Conservation (phyloP, 108 stramenopile genomes). For the Pinguiococcus pyrenoidosus region DNA sequence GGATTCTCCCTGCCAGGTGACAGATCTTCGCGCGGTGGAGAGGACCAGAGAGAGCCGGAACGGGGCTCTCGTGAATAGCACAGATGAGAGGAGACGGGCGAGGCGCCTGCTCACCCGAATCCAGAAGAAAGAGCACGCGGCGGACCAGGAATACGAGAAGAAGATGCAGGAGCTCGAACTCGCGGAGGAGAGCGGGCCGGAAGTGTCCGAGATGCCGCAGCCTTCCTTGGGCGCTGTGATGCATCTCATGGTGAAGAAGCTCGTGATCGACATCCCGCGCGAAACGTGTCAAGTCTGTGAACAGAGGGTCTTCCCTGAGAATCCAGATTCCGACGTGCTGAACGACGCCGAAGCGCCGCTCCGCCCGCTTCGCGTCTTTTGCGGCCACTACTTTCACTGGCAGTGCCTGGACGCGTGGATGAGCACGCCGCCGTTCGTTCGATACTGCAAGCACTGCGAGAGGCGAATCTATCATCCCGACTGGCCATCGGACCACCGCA, state of each 20-base stretch:
- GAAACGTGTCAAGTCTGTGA: conserved; percentile 27
- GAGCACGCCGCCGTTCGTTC: conserved; percentile 31
- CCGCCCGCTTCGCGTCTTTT: conserved; percentile 17
- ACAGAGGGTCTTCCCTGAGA: conserved; percentile 13
- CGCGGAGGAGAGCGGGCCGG: conserved; percentile 17
- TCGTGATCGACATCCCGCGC: conserved; percentile 11
- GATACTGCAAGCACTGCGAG: conserved; percentile 20
- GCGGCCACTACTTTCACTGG: conserved; percentile 35
- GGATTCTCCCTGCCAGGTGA: too few species aligned
- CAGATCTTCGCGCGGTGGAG: too few species aligned
- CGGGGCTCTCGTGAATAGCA: too few species aligned
- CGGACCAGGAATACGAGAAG: conserved; percentile 26
- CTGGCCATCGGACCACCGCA: conserved; percentile 26
- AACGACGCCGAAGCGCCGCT: neutral
- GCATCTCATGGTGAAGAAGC: conserved; percentile 26
- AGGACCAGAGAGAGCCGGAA: too few species aligned
- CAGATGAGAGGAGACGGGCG: conserved; percentile 17
- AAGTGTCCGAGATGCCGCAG: conserved; percentile 22
- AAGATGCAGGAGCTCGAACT: conserved; percentile 19
- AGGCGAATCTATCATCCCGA: conserved; percentile 33
- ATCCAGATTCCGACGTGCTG: conserved; percentile 8
- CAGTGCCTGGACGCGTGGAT: conserved; percentile 27
- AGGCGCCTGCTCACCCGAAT: conserved; percentile 17
- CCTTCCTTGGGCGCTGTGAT: conserved; percentile 24
- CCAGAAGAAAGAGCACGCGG: conserved; percentile 13